Percentiles rank a stretch among this genome's conserved stretches.
phyloP scores from a whole-genome alignment of 352 stramenopile species.

The Aphanomyces invadans region DNA sequence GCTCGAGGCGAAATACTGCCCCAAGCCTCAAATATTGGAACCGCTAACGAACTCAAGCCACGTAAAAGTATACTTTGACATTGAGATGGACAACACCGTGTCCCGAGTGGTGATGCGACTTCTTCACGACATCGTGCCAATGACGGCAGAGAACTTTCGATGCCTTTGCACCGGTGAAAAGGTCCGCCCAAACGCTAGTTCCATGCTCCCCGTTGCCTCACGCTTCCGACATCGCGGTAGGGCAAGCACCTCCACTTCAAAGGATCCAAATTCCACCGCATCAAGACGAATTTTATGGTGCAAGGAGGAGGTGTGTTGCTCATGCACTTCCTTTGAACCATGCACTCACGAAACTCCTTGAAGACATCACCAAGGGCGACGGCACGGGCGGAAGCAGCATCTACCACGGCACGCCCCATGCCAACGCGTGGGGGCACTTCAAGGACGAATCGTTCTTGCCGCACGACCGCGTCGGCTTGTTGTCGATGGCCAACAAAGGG shows the following conservation, averaged over 20 bases:
- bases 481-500: constrained; percentile 91
- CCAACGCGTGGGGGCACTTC: constrained; percentile 45
- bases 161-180: constrained; percentile 25
- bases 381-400: constrained; percentile 84
- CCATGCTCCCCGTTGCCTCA: not conserved
- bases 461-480: constrained; percentile 58
- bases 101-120: constrained; percentile 21
- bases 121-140: constrained; percentile 10
- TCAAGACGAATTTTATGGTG: constrained; percentile 92
- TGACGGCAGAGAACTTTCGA: constrained; percentile 23
- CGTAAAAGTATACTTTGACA: constrained; percentile 20
- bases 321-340: too few species aligned
- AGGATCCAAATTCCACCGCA: constrained; percentile 83
- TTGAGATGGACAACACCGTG: not conserved
- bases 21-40: not conserved
- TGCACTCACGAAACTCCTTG: too few species aligned
- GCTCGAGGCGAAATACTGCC: constrained; percentile 16
- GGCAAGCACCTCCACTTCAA: constrained; percentile 77
- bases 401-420: constrained; percentile 56
- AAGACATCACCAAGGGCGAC: constrained; percentile 36
- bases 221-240: not conserved
- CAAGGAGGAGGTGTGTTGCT: constrained; percentile 74
- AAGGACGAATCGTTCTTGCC: constrained; percentile 89
- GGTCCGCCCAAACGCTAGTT: not conserved
- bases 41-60: constrained; percentile 15